Conservation (phyloP, 306 rosid genomes). For the Gleditsia sinensis region DNA sequence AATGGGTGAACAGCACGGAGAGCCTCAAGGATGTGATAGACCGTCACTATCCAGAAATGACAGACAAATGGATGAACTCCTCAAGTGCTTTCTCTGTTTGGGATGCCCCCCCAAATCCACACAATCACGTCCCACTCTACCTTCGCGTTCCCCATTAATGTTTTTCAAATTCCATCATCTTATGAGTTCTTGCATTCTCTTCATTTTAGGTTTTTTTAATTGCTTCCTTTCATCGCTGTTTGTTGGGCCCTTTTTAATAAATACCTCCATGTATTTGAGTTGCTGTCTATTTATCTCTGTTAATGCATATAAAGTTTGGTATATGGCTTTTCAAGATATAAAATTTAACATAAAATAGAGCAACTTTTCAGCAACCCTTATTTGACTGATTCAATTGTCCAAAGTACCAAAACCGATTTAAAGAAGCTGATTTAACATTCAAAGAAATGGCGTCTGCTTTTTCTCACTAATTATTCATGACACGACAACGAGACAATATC, state of each 20-base stretch:
- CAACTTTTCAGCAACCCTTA: too few relatives aligned
- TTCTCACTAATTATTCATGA: too few relatives aligned
- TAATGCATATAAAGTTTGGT: too few relatives aligned
- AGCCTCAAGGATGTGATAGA: slow-evolving; percentile 58
- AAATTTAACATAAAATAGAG: neutral
- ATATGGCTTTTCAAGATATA: too few relatives aligned
- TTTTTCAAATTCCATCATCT: neutral
- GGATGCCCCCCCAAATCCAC: slow-evolving; percentile 46
- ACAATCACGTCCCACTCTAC: slow-evolving; percentile 47
- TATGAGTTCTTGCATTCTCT: neutral
- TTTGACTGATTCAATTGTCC: too few relatives aligned
- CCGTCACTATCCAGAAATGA: slow-evolving; percentile 60
- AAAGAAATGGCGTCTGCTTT: too few relatives aligned
- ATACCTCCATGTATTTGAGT: neutral
- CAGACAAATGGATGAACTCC: slow-evolving; percentile 55
- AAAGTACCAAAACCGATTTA: too few relatives aligned
- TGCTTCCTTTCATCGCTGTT: neutral
- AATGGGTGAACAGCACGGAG: slow-evolving; percentile 68
- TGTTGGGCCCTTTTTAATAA: neutral
- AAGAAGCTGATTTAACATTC: too few relatives aligned
- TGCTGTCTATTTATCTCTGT: neutral
- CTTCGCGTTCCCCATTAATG: slow-evolving; percentile 42
- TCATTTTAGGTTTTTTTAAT: neutral
- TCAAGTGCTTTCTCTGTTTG: slow-evolving; percentile 69
- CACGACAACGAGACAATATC: too few relatives aligned